Evolutionary conservation across 1,284 basidiomycete species (phyloP).

Genomic region (Testicularia cyperi): DNA sequence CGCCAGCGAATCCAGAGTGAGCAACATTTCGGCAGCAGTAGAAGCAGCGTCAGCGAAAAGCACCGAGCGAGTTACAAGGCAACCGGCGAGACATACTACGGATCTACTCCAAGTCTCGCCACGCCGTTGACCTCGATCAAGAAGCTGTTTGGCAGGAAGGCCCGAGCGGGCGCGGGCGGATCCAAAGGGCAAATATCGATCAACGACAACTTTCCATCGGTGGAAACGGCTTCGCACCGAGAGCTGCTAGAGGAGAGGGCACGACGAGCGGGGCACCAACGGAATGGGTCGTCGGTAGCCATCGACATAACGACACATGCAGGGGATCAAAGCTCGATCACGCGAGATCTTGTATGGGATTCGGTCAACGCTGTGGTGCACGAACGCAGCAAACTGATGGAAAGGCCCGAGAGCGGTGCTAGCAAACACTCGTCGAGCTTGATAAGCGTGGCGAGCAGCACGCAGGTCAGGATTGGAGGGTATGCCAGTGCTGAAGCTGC

Average conservation of each 20-base stretch:
- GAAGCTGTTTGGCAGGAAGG: slow-evolving; percentile 11
- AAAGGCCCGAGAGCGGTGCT: slow-evolving; percentile 5
- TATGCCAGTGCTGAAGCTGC: slow-evolving; percentile 21
- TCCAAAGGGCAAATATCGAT: too few relatives aligned
- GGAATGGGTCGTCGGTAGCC: slow-evolving; percentile 11
- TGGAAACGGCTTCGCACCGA: slow-evolving; percentile 28
- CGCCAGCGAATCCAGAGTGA: slow-evolving; percentile 5
- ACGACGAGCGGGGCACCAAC: slow-evolving; percentile 10
- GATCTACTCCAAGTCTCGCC: slow-evolving; percentile 1
- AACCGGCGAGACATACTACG: too few relatives aligned
- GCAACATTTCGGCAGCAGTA: not conserved
- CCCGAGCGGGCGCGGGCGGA: too few relatives aligned
- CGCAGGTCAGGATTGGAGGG: slow-evolving; percentile 28
- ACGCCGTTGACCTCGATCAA: not conserved
- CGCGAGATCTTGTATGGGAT: slow-evolving; percentile 23
- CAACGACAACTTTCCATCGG: slow-evolving; percentile 31
- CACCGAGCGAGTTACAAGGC: too few relatives aligned
- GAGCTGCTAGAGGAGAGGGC: slow-evolving; percentile 27
- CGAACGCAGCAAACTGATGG: slow-evolving; percentile 7
- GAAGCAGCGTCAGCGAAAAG: too few relatives aligned
- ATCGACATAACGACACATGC: slow-evolving; percentile 18
- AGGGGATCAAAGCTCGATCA: slow-evolving; percentile 3
- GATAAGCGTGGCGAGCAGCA: slow-evolving; percentile 17
- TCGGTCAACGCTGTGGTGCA: slow-evolving; percentile 9
- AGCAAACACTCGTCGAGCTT: slow-evolving; percentile 15